Base-by-base conservation (phyloP, 2,329 filamentous ascomycete species). In the Clarireedia homoeocarpa region DNA sequence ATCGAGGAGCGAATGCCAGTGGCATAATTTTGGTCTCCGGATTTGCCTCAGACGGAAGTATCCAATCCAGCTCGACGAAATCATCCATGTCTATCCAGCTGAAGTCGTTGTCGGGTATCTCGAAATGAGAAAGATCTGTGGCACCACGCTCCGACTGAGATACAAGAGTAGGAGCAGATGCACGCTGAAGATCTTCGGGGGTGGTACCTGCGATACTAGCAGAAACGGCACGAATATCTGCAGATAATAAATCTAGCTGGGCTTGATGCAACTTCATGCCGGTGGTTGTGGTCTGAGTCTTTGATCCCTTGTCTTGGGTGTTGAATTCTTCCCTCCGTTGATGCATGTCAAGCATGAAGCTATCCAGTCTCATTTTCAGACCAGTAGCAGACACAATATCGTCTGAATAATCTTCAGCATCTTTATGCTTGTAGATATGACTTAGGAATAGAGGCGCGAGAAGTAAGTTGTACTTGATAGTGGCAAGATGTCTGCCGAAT, bases 11-110 rank as follows among this genome's bases (percentile, higher is more conserved):
- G 66, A 86, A 97, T 0, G 89, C 91, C 7, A 99, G 79, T 0
- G 95, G 95, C 53, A 99, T 73, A 47, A 99, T 99, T 70, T 94
- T 91, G 0, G 92, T 97, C 63, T 95, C 87, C 0, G 92, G 91
- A 62, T 96, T 95, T 34, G 87, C 83, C 67, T 95, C 89, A 14
- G 89, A 87, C 0, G 92, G 92, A 24, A 96, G 73, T 53, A 96
- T 91, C 92, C 92, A 97, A 69, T 96, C 95, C 23, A 99, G 75
- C 70, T 99, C 94, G 30, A 99, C 91, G 71, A 99, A 99, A 69
- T 99, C 94, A 68, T 99, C 94, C 91, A 99, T 97, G 67, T 99
- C 94, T 60, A 99, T 91, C 94, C 94, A 99, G 55, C 86, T 91
- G 63, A 91, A 85, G 67, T 99, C 94, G 54, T 95, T 89, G 69